Percentiles rank a stretch among this genome's conserved stretches.
Evolutionary conservation across 805 yeast species (phyloP).

Genomic region (Kodamaea lidongshanica): DNA sequence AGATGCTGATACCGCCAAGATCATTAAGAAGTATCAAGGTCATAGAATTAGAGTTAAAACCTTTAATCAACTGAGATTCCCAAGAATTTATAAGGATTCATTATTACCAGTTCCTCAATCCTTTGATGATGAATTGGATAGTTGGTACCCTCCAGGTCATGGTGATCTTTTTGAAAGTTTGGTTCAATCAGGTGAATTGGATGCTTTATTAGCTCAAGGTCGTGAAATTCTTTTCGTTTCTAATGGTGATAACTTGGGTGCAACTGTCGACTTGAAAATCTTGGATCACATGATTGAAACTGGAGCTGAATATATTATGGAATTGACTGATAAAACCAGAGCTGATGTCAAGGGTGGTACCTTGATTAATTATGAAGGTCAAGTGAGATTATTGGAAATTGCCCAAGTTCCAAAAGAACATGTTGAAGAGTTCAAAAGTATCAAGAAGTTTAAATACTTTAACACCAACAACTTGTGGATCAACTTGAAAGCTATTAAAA

Average conservation of each 20-base stretch:
- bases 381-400: constrained; percentile 88
- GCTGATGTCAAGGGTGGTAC: constrained; percentile 99
- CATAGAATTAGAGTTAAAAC: constrained; percentile 93
- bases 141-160: constrained; percentile 99
- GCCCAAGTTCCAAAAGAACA: constrained; percentile 99
- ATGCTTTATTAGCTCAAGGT: constrained; percentile 82
- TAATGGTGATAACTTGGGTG: constrained; percentile 97
- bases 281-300: constrained; percentile 89
- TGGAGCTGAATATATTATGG: constrained; percentile 94
- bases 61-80: constrained; percentile 96
- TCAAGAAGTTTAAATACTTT: constrained; percentile 96
- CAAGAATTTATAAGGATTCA: constrained; percentile 94
- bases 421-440: constrained; percentile 94
- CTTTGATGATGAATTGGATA: constrained; percentile 65
- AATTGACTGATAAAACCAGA: constrained; percentile 95
- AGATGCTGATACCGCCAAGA: constrained; percentile 88
- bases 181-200: constrained; percentile 86
- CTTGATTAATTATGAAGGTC: constrained; percentile 90
- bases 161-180: constrained; percentile 94
- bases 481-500: constrained; percentile 88
- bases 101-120: constrained; percentile 86
- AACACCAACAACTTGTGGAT: constrained; percentile 98
- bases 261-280: constrained; percentile 89
- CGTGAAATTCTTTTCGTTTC: constrained; percentile 93
- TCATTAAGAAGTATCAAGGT: constrained; percentile 94